These are phyloP conservation scores for Calonectria fujianensis DNA, from an alignment of 2,329 filamentous ascomycete genomes.

Conservation along the genomic window DNA sequence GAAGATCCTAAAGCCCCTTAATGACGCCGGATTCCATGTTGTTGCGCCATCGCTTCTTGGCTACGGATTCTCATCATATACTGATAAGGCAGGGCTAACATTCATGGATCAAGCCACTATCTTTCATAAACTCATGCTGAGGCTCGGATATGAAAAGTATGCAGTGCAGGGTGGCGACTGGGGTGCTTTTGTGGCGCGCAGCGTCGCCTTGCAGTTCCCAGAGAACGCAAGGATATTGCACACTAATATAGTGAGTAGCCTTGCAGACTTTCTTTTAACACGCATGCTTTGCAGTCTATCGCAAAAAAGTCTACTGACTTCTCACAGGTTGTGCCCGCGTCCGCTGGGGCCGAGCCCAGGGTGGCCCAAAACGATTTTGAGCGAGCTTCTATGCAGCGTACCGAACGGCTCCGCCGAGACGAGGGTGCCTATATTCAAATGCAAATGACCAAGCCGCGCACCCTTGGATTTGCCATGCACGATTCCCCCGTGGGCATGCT, in stretches of 20 bases:
- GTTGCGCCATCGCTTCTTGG: constrained; percentile 37
- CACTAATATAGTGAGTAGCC: constrained; percentile 30
- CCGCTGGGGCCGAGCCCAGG: background rate
- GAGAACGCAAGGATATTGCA: constrained; percentile 32
- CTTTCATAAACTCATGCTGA: constrained; percentile 40
- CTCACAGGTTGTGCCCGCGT: background rate
- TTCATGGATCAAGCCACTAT: constrained; percentile 32
- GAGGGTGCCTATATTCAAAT: constrained; percentile 29
- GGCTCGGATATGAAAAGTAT: constrained; percentile 36
- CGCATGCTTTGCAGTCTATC: too few relatives aligned
- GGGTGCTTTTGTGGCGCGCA: constrained; percentile 30
- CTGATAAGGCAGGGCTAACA: constrained; percentile 21
- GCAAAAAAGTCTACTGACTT: constrained; percentile 9
- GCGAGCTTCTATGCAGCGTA: constrained; percentile 1
- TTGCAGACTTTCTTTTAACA: background rate
- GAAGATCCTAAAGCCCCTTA: constrained; percentile 31
- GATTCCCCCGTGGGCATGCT: constrained; percentile 82
- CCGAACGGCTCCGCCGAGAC: constrained; percentile 42
- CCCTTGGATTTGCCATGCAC: constrained; percentile 52
- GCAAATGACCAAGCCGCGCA: constrained; percentile 30
- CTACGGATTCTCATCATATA: constrained; percentile 37
- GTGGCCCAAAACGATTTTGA: constrained; percentile 1
- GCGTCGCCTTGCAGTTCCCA: constrained; percentile 30
- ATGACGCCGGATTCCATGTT: constrained; percentile 33
- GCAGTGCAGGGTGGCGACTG: constrained; percentile 40